Conservation (phyloP, 495 filamentous ascomycete genomes). For the Usnea hakonensis region DNA sequence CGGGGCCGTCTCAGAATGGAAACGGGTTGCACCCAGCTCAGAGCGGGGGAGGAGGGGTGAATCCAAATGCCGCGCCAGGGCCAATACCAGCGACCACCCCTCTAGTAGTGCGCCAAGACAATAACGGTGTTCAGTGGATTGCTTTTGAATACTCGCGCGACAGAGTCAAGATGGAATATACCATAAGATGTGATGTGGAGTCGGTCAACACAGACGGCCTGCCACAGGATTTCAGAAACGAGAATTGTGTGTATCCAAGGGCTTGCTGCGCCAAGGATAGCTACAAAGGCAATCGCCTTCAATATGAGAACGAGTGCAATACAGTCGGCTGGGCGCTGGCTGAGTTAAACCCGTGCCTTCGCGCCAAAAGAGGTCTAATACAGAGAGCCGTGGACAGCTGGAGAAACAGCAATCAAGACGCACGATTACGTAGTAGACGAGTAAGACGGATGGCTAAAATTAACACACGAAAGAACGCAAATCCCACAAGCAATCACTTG, state of each 20-base stretch:
- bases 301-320: conserved; percentile 98
- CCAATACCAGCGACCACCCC: conserved; percentile 98
- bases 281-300: conserved; percentile 87
- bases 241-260: conserved; percentile 95
- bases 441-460: conserved; percentile 95
- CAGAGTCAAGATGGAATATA: conserved; percentile 98
- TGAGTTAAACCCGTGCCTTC: conserved; percentile 78
- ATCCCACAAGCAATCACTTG: conserved; percentile 42
- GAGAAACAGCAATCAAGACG: conserved; percentile 97
- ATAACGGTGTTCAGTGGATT: conserved; percentile 98
- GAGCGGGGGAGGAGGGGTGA: conserved; percentile 48
- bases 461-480: conserved; percentile 64
- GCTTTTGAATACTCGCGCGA: conserved; percentile 97
- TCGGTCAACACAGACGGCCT: conserved; percentile 87
- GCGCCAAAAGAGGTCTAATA: conserved; percentile 90
- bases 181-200: conserved; percentile 95
- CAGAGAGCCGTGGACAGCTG: conserved; percentile 97
- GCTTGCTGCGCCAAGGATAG: conserved; percentile 93
- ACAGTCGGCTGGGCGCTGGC: conserved; percentile 95
- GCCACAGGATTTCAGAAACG: conserved; percentile 81
- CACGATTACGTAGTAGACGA: conserved; percentile 76
- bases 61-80: conserved; percentile 88
- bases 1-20: conserved; percentile 48
- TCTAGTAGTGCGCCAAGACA: conserved; percentile 87
- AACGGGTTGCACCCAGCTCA: conserved; percentile 41